Base-by-base conservation (phyloP, 2,329 filamentous ascomycete genomes). In the Leptoxyphium fumago region DNA sequence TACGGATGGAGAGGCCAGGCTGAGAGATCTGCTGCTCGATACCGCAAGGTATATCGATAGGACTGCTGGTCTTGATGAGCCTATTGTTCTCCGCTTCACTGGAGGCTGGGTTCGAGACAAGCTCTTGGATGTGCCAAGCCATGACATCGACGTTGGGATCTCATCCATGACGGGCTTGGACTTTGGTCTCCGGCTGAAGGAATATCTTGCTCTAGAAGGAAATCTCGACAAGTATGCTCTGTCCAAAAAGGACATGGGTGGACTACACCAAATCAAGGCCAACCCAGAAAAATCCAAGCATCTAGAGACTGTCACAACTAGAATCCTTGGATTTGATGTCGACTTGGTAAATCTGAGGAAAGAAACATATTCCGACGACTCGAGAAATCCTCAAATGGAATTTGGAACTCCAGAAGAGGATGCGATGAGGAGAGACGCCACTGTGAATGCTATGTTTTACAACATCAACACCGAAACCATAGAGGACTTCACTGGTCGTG, bases 211-310 rank as follows among this genome's bases (percentile, higher is more conserved):
- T 41, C 64, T 70, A 21, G 68, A 74, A 0, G 73, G 72, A 4
- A 77, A 79, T 46, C 64, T 74, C 2, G 67, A 73, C 42, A 79
- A 77, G 55, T 81, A 88, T 54, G 65, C 63, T 9, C 70, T 72
- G 9, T 57, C 64, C 38, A 60, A 61, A 2, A 72, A 73, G 43
- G 79, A 80, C 45, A 70, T 91, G 43, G 80, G 82, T 41, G 81
- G 77, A 49, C 71, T 95, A 29, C 82, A 95, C 70, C 93, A 86
- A 62, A 89, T 95, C 52, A 81, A 82, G 43, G 82, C 82, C 45
- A 96, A 96, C 60, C 89, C 88, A 1, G 87, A 95, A 56, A 95
- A 94, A 66, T 94, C 87, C 15, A 96, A 96, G 65, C 85, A 96
- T 59, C 74, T 96, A 11, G 89, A 94, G 64, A 96, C 89, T 0